phyloP scores from a whole-genome alignment of 1,139 yeast genomes.

The Dujonia santamariae region DNA sequence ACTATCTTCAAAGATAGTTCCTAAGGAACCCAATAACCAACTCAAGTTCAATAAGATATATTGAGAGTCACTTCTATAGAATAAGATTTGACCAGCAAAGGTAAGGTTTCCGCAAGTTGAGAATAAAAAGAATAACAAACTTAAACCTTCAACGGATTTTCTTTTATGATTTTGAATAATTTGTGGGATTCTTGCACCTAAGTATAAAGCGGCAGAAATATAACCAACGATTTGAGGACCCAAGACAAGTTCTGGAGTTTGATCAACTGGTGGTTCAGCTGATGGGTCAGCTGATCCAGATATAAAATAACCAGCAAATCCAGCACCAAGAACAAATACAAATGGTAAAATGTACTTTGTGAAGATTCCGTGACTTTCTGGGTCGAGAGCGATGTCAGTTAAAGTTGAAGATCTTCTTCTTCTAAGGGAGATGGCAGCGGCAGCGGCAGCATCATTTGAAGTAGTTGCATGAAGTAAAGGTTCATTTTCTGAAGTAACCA shows the following conservation, averaged over 20 bases:
- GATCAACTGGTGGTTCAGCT: slow-evolving; percentile 13
- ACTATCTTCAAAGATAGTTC: slow-evolving; percentile 68
- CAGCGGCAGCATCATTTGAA: slow-evolving; percentile 9
- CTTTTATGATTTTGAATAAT: slow-evolving; percentile 67
- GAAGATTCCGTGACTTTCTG: slow-evolving; percentile 43
- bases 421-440: slow-evolving; percentile 16
- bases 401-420: slow-evolving; percentile 45
- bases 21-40: slow-evolving; percentile 74
- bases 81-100: slow-evolving; percentile 71
- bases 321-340: slow-evolving; percentile 64
- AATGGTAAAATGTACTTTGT: slow-evolving; percentile 58
- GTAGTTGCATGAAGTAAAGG: slow-evolving; percentile 15
- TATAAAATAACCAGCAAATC: slow-evolving; percentile 56
- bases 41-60: slow-evolving; percentile 64
- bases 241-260: slow-evolving; percentile 24
- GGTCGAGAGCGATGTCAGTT: slow-evolving; percentile 44
- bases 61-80: slow-evolving; percentile 58
- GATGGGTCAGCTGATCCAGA: slow-evolving; percentile 26
- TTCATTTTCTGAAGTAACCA: slow-evolving; percentile 9
- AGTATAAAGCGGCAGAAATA: slow-evolving; percentile 62
- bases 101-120: slow-evolving; percentile 76
- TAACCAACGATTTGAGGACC: slow-evolving; percentile 76
- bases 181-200: slow-evolving; percentile 80
- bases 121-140: slow-evolving; percentile 69
- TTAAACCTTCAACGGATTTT: slow-evolving; percentile 71